These are phyloP conservation scores for Postia placenta DNA, from an alignment of 768 basidiomycete species.

Conservation along the genomic window DNA sequence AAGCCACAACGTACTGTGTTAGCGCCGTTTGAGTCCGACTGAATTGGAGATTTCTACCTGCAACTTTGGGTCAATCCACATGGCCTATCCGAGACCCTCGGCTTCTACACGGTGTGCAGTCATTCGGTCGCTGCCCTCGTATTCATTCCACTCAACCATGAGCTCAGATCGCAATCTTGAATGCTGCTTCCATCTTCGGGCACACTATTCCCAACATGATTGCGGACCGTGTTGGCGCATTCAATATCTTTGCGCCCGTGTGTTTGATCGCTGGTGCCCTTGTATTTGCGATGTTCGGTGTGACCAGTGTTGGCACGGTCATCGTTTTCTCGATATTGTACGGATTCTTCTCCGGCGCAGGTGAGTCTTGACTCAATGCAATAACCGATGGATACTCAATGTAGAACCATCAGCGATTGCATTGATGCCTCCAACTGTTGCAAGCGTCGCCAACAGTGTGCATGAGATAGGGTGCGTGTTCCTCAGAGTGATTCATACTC, in stretches of 20 bases:
- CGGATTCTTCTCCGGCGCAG: conserved; percentile 41
- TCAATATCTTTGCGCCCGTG: conserved; percentile 34
- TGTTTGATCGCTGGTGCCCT: conserved; percentile 28
- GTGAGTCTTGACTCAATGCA: conserved; percentile 12
- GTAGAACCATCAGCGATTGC: conserved; percentile 7
- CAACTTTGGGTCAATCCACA: conserved; percentile 12
- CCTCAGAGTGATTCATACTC: neutral
- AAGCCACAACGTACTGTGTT: neutral
- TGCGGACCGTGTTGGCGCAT: conserved; percentile 42
- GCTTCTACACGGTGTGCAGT: conserved; percentile 13
- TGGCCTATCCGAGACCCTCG: conserved; percentile 9
- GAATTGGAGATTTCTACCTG: conserved; percentile 14
- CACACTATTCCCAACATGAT: conserved; percentile 49
- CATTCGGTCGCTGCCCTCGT: neutral
- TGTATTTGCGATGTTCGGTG: conserved; percentile 32
- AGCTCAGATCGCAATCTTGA: conserved; percentile 40
- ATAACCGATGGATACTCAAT: neutral
- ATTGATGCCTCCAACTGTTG: conserved; percentile 11
- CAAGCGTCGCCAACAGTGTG: conserved; percentile 7
- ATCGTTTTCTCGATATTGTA: conserved; percentile 40
- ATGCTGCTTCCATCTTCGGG: conserved; percentile 46
- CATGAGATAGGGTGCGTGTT: conserved; percentile 11
- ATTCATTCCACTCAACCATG: neutral
- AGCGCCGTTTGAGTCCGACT: neutral
- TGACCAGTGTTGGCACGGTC: conserved; percentile 28